These are phyloP conservation scores for Glycine soja DNA, from an alignment of 306 rosid genomes.

Conservation along the genomic window DNA sequence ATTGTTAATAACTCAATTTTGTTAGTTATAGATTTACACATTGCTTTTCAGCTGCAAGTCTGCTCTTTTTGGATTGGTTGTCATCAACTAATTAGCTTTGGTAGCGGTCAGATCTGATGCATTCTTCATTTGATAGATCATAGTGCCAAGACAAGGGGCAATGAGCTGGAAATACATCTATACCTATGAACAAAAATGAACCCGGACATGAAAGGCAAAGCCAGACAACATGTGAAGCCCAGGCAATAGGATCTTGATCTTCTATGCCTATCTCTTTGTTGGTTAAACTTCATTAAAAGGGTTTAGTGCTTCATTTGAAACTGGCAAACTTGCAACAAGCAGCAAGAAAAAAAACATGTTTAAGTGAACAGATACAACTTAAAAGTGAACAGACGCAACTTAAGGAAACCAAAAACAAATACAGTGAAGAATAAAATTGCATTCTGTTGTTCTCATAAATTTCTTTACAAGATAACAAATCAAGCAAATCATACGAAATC, in stretches of 20 bases:
- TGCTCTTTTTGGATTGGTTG: background rate
- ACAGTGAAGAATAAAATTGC: background rate
- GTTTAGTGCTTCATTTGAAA: conserved; percentile 17
- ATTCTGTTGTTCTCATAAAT: conserved; percentile 6
- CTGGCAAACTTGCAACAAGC: conserved; percentile 6
- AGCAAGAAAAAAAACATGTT: background rate
- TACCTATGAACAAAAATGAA: conserved; percentile 11
- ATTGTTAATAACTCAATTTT: background rate
- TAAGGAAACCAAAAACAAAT: background rate
- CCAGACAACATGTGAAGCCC: background rate
- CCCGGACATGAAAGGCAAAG: background rate
- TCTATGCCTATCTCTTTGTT: background rate
- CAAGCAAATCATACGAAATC: background rate
- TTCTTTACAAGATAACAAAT: conserved; percentile 14
- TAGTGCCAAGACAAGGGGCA: background rate
- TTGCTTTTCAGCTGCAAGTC: too few species aligned
- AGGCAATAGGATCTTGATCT: background rate
- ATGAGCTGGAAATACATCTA: background rate
- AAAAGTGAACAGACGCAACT: conserved; percentile 12
- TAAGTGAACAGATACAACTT: conserved; percentile 12
- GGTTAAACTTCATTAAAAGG: conserved; percentile 8
- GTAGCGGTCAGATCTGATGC: conserved; percentile 8
- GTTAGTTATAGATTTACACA: conserved; percentile 4
- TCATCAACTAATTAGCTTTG: conserved; percentile 22
- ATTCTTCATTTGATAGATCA: background rate